Evolutionary conservation across 2,329 filamentous ascomycete species (phyloP), one percentile per base, ranked within the genome.

Genomic region (Epichloe hybrida): DNA sequence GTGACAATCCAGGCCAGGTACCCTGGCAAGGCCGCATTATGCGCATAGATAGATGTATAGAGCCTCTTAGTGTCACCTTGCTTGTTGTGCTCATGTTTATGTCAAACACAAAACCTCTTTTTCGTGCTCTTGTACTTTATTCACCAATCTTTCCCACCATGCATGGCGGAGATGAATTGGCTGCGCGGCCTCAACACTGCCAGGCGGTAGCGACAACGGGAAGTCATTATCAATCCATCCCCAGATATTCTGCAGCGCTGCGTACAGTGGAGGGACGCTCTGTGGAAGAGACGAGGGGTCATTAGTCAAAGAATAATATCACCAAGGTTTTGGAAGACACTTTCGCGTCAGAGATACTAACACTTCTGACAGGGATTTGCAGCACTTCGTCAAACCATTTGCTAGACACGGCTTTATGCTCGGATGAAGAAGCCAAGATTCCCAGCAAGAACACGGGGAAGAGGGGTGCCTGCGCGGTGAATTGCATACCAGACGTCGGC

Each of bases 111-210:
- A 54, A 11, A 64, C 63, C 53, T 69, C 66, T 51, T 58, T 46
- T 54, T 66, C 66, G 46, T 57, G 55, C 7, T 59, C 55, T 44
- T 60, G 57, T 27, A 70, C 59, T 46, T 56, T 59, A 36, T 54
- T 54, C 17, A 71, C 65, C 51, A 71, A 59, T n/a, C 54, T 51
- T 57, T 71, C 69, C 68, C 68, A 71, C 69, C 68, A 71, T 20
- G 65, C 57, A 35, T 53, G 46, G 46, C 68, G 64, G 36, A 61
- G 52, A 41, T 57, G 52, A 46, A 70, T 58, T 20, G 55, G 50
- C 17, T 56, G 50, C 40, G 59, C 48, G 13, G 63, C 41, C 38
- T 52, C 41, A 39, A 40, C 37, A 36, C 50, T 53, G 1, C 17
- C 17, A 39, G 49, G 42, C 5, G 54, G 53, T 39, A 36, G 40